phyloP scores from a whole-genome alignment of 2,329 filamentous ascomycete species.

The Ilyonectria mors-panacis region DNA sequence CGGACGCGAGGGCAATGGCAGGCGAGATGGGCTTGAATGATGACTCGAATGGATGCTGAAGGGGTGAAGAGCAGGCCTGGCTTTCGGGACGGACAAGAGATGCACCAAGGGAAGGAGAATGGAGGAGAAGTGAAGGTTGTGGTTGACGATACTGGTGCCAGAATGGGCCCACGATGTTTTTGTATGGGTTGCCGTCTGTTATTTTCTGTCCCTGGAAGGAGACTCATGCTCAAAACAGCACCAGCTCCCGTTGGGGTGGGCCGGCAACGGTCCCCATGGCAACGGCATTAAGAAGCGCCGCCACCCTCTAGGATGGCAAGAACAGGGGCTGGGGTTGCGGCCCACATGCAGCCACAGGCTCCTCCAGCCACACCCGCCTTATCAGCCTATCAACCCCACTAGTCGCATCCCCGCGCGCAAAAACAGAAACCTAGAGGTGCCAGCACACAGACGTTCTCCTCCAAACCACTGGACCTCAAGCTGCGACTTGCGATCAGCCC shows the following conservation, averaged over 20 bases:
- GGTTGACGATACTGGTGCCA: constrained; percentile 39
- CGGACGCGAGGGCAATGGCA: constrained; percentile 27
- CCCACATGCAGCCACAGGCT: not conserved
- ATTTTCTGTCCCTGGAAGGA: constrained; percentile 40
- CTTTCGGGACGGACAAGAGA: constrained; percentile 38
- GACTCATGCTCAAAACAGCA: constrained; percentile 46
- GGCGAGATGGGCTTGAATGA: constrained; percentile 32
- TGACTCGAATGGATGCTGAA: constrained; percentile 30
- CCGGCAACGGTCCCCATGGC: constrained; percentile 25
- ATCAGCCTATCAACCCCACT: constrained; percentile 19
- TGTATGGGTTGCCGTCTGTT: constrained; percentile 49
- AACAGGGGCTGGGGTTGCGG: no score
- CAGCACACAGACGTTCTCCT: not conserved
- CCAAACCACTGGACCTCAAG: constrained; percentile 2
- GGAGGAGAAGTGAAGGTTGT: constrained; percentile 41
- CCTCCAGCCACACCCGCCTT: constrained; percentile 22
- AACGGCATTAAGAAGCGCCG: constrained; percentile 24
- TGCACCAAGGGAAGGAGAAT: constrained; percentile 37
- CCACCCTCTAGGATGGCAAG: not conserved
- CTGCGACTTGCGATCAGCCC: constrained; percentile 1
- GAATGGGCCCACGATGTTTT: constrained; percentile 52
- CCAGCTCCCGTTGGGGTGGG: constrained; percentile 32
- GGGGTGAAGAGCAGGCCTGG: constrained; percentile 24
- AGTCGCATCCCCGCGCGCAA: constrained; percentile 5
- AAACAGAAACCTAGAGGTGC: constrained; percentile 4